These are phyloP conservation scores for Ganoderma multipileum DNA, from an alignment of 1,284 basidiomycete species.

Conservation along the genomic window DNA sequence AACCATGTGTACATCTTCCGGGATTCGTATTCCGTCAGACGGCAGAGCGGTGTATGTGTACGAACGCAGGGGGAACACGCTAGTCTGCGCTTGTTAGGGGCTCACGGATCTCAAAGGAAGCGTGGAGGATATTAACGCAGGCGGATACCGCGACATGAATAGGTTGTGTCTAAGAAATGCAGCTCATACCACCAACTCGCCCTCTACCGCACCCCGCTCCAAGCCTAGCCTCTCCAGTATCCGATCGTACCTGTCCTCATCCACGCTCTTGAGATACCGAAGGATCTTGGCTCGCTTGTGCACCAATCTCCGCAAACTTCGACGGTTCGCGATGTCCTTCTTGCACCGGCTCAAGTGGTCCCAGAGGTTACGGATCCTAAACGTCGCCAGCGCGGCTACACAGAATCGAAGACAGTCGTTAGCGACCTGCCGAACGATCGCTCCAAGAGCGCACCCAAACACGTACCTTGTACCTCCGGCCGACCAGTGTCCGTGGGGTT, in stretches of 20 bases:
- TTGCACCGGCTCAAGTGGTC: conserved; percentile 73
- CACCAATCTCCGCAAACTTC: conserved; percentile 76
- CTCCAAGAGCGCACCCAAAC: background rate
- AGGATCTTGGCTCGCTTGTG: conserved; percentile 87
- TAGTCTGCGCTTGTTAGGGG: conserved; percentile 6
- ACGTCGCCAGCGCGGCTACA: conserved; percentile 86
- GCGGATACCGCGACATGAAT: conserved; percentile 18
- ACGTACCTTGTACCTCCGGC: conserved; percentile 88
- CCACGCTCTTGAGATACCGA: conserved; percentile 76
- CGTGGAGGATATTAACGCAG: conserved; percentile 3
- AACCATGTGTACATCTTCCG: background rate
- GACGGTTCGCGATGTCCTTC: conserved; percentile 83
- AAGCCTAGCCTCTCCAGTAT: conserved; percentile 81
- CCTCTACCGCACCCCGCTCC: conserved; percentile 84
- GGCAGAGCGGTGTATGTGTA: background rate
- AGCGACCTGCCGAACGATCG: conserved; percentile 5
- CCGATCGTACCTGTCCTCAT: conserved; percentile 77
- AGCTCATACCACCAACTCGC: conserved; percentile 75
- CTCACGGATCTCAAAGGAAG: conserved; percentile 14
- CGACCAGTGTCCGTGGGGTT: conserved; percentile 83
- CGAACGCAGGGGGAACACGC: background rate
- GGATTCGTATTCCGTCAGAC: background rate
- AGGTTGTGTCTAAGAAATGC: conserved; percentile 22
- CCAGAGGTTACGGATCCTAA: conserved; percentile 86
- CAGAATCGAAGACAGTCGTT: conserved; percentile 8